Evolutionary conservation across 768 basidiomycete species (phyloP), one percentile per base, ranked within the genome.

Genomic region (Crepidotus variabilis): DNA sequence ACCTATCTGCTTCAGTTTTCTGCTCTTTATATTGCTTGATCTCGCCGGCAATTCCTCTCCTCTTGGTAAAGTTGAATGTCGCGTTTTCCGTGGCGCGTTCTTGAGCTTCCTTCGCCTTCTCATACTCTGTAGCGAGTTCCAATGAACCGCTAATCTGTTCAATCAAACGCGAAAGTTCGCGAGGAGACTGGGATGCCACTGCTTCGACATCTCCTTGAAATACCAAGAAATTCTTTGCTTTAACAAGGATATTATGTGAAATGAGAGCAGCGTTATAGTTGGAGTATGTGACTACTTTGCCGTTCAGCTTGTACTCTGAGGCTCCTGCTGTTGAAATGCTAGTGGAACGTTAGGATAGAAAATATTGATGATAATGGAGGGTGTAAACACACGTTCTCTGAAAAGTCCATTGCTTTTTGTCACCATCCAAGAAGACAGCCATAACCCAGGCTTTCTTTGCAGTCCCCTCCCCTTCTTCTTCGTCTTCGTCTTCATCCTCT

Each of bases 121-220:
- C 94, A 64, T 98, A 99, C 57, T 93, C 93, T 0, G 76, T 72
- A 1, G 92, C 85, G 10, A 97, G 83, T 65, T 98, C 97, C 20
- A 96, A 78, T 0, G 94, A 97, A 1, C 96, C 96, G 57, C 88
- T 90, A 59, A 98, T 98, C 68, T 98, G 94, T 62, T 99, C 97
- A 47, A 99, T 90, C 32, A 98, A 86, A 16, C 84, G 83, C 0
- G 95, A 81, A 20, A 98, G 84, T 63, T 96, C 94, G 57, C 87
- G 86, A 14, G 97, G 84, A 0, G 91, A 94, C 63, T 99, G 97
- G 2, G 92, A 91, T 0, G 97, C 97, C 33, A 99, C 92, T 1
- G 94, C 92, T 72, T 99, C 97, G 32, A 99, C 97, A 67, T 98
- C 97, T 51, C 97, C 97, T 67, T 99, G 97, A 75, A 99, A 98